These are phyloP conservation scores for Gastrolobium villosum DNA, from an alignment of 306 rosid genomes.

Conservation along the genomic window DNA sequence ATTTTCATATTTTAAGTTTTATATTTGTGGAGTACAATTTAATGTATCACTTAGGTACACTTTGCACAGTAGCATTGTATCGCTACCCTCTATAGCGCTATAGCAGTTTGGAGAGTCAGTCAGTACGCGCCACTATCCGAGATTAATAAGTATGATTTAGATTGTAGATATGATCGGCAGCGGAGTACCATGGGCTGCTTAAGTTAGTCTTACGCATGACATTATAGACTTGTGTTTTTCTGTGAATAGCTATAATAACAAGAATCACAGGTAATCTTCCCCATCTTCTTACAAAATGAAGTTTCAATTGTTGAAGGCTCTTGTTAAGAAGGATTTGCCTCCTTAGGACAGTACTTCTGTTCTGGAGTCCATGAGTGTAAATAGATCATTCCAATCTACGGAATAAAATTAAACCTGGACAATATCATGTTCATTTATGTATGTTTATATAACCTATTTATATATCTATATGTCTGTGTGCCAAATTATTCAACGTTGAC, in stretches of 20 bases:
- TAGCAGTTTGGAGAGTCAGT: too few relatives aligned
- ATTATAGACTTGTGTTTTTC: conserved; percentile 48
- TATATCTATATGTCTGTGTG: neutral
- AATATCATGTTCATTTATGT: neutral
- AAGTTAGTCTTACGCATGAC: conserved; percentile 60
- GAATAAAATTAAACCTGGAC: neutral
- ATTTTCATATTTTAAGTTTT: too few relatives aligned
- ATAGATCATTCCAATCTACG: conserved; percentile 1
- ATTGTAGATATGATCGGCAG: conserved; percentile 60
- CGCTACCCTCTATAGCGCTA: too few relatives aligned
- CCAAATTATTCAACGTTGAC: conserved; percentile 61
- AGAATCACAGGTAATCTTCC: conserved; percentile 34
- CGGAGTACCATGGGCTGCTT: conserved; percentile 60
- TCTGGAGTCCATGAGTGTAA: neutral
- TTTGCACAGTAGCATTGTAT: too few relatives aligned
- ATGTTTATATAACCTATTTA: neutral
- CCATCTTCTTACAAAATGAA: conserved; percentile 48
- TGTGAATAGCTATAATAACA: conserved; percentile 62
- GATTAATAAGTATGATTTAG: too few relatives aligned
- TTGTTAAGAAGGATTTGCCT: neutral
- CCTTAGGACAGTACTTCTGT: too few relatives aligned
- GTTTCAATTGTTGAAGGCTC: neutral
- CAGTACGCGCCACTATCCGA: too few relatives aligned
- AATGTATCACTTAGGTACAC: too few relatives aligned
- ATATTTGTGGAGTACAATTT: too few relatives aligned